Evolutionary conservation across 208 protist genomes (phyloP).

Genomic region (Strigomonas culicis): DNA sequence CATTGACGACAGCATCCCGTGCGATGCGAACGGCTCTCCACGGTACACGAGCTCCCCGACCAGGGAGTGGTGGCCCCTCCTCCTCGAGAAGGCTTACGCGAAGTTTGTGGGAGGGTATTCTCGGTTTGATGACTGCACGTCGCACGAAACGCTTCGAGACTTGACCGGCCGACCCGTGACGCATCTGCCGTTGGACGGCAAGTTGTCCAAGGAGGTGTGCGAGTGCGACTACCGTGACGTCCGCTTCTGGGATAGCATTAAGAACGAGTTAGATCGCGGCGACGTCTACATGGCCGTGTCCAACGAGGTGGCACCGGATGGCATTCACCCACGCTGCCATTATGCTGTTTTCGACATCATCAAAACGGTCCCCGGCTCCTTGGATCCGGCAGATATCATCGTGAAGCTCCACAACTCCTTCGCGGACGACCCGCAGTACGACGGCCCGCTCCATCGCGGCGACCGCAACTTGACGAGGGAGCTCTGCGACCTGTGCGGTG

Average conservation of each 20-base stretch:
- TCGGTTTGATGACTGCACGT: conserved; percentile 76
- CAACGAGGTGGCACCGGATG: conserved; percentile 30
- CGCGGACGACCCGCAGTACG: conserved; percentile 46
- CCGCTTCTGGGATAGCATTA: conserved; percentile 65
- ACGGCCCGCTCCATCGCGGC: conserved; percentile 41
- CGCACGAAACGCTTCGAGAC: conserved; percentile 83
- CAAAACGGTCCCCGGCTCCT: conserved; percentile 41
- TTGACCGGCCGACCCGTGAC: conserved; percentile 84
- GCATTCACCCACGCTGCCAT: conserved; percentile 74
- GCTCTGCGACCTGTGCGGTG: conserved; percentile 56
- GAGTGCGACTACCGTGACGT: conserved; percentile 52
- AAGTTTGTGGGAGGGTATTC: conserved; percentile 90
- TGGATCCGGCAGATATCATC: conserved; percentile 53
- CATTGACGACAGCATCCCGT: conserved; percentile 83
- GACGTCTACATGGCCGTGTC: conserved; percentile 72
- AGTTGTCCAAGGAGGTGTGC: conserved; percentile 67
- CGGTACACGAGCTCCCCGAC: conserved; percentile 54
- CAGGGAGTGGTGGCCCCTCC: conserved; percentile 68
- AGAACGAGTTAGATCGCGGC: conserved; percentile 49
- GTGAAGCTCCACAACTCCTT: conserved; percentile 76
- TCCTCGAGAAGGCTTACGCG: conserved; percentile 91
- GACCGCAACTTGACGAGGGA: conserved; percentile 62
- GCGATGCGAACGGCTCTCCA: conserved; percentile 32
- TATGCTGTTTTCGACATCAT: conserved; percentile 73
- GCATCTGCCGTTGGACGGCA: conserved; percentile 61